These are phyloP conservation scores for Ustilago shanxiensis DNA, from an alignment of 1,284 basidiomycete species.

Conservation along the genomic window DNA sequence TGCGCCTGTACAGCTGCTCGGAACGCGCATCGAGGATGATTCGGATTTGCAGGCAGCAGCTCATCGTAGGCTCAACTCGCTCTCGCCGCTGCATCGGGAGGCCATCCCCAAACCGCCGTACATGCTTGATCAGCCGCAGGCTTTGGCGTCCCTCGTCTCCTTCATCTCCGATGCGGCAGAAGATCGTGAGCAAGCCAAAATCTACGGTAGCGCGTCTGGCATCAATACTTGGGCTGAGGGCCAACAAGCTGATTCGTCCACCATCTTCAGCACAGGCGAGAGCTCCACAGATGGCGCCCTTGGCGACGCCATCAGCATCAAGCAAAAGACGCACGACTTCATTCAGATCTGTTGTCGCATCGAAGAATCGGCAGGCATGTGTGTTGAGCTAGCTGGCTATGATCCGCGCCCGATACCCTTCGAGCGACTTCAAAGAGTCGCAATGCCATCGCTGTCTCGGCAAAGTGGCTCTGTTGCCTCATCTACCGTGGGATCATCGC, in stretches of 20 bases:
- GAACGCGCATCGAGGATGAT: constrained; percentile 52
- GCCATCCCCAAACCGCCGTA: constrained; percentile 50
- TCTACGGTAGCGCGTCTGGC: background rate
- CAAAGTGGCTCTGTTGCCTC: background rate
- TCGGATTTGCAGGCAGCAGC: constrained; percentile 42
- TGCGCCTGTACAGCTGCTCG: constrained; percentile 23
- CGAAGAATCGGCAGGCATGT: constrained; percentile 55
- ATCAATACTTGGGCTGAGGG: background rate
- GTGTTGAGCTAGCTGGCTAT: constrained; percentile 57
- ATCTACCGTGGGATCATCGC: background rate
- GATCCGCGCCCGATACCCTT: constrained; percentile 49
- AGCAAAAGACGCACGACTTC: constrained; percentile 39
- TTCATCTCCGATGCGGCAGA: constrained; percentile 50
- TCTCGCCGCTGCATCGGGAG: constrained; percentile 55
- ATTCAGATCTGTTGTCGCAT: constrained; percentile 54
- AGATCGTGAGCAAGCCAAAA: constrained; percentile 9
- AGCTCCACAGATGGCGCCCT: background rate
- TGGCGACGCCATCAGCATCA: constrained; percentile 19
- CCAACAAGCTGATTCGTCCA: background rate
- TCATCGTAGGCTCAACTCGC: constrained; percentile 12
- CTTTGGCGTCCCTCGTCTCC: constrained; percentile 54
- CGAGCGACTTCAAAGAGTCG: constrained; percentile 27
- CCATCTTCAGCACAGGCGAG: background rate
- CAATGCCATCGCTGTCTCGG: background rate
- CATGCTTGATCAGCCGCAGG: constrained; percentile 55